Percentiles rank a stretch among this genome's conserved stretches.
Conservation (phyloP, 1,139 yeast genomes). For the Suhomyces yuchorum region DNA sequence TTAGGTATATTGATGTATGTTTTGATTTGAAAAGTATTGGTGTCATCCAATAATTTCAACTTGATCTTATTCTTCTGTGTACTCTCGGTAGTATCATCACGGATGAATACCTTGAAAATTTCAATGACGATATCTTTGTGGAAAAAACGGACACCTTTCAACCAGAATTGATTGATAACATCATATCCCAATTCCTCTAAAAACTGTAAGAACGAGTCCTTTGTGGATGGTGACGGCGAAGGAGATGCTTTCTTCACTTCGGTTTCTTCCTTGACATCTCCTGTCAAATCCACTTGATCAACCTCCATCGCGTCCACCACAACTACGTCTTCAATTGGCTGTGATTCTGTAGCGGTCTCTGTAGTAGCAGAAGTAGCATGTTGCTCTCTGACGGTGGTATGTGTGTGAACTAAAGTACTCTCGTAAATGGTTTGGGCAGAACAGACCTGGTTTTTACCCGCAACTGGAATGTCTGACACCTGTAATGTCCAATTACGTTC, state of each 20-base stretch:
- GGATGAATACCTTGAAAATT: slow-evolving; percentile 51
- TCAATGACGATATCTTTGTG: slow-evolving; percentile 66
- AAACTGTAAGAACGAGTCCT: slow-evolving; percentile 49
- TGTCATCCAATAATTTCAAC: slow-evolving; percentile 52
- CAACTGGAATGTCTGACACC: slow-evolving; percentile 81
- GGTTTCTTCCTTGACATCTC: slow-evolving; percentile 11
- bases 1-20: slow-evolving; percentile 70
- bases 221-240: slow-evolving; percentile 14
- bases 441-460: slow-evolving; percentile 72
- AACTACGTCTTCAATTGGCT: slow-evolving; percentile 1
- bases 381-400: slow-evolving; percentile 27
- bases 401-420: slow-evolving; percentile 57
- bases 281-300: slow-evolving; percentile 10
- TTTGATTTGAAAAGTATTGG: slow-evolving; percentile 62
- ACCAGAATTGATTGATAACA: slow-evolving; percentile 64
- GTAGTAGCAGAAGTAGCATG: not conserved
- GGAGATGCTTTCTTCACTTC: slow-evolving; percentile 3
- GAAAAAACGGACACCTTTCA: slow-evolving; percentile 65
- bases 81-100: slow-evolving; percentile 36
- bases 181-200: slow-evolving; percentile 73
- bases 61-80: slow-evolving; percentile 30
- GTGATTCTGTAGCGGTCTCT: not conserved
- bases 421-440: slow-evolving; percentile 69
- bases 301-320: slow-evolving; percentile 13
- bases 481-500: slow-evolving; percentile 61